These are phyloP conservation scores for Peronospora destructor DNA, from an alignment of 352 stramenopile genomes.

Conservation along the genomic window DNA sequence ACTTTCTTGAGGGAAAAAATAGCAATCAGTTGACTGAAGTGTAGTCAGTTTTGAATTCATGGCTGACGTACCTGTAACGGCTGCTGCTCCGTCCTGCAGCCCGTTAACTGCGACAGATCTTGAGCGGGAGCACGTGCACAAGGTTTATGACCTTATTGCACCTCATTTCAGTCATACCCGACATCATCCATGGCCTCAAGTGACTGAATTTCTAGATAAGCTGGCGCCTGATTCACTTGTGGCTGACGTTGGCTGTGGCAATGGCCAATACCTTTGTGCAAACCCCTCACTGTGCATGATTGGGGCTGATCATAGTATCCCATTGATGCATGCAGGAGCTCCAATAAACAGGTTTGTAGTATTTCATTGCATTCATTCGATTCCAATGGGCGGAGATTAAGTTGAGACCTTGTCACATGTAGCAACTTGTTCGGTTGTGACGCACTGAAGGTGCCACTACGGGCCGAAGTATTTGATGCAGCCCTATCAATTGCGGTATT, in stretches of 20 bases:
- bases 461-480: constrained; percentile 56
- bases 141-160: constrained; percentile 81
- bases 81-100: constrained; percentile 7
- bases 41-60: constrained; percentile 2
- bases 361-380: background rate
- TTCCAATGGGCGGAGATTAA: background rate
- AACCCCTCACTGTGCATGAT: constrained; percentile 61
- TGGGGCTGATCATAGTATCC: constrained; percentile 67
- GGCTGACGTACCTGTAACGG: constrained; percentile 6
- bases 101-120: constrained; percentile 43
- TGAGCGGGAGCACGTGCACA: constrained; percentile 76
- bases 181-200: constrained; percentile 73
- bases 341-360: constrained; percentile 30
- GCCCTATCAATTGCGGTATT: constrained; percentile 78
- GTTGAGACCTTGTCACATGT: constrained; percentile 1
- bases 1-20: background rate
- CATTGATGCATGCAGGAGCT: constrained; percentile 50
- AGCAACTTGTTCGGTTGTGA: constrained; percentile 69
- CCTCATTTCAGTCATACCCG: constrained; percentile 81
- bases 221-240: constrained; percentile 51
- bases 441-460: constrained; percentile 56
- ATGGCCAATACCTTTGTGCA: constrained; percentile 75
- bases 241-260: constrained; percentile 73
- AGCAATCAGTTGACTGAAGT: background rate
- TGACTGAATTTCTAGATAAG: constrained; percentile 48